Base-by-base conservation (phyloP, 208 protist genomes). In the Acanthamoeba lenticulata region DNA sequence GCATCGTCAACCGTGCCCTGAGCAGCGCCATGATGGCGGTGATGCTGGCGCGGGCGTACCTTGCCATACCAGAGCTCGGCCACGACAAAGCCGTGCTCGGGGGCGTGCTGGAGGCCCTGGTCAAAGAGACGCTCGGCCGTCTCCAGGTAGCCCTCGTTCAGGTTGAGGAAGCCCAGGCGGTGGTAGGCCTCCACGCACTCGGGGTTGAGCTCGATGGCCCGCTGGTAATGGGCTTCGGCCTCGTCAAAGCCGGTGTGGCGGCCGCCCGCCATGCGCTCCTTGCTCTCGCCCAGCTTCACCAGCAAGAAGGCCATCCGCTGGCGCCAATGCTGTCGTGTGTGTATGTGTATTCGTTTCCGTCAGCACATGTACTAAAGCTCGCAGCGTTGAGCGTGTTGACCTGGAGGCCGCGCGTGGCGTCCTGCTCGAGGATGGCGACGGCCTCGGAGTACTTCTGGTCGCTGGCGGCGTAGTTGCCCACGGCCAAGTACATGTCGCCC, bases 131-230 rank as follows among this genome's bases (percentile, higher is more conserved):
- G 34, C 1, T 79, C 69, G 5, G 69, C 69, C 40, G 69, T 79
- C 38, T 79, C 17, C 69, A 21, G 2, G 38, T 79, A 89, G 52
- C 81, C 81, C 32, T 89, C 81, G 52, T 17, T 60, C 81, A 89
- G 3, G 11, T 89, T 89, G 52, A 89, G 52, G 21, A 44, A 89
- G 21, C 44, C 81, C 52, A 89, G 81, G 42, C 81, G 27, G 47
- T 89, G 81, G 81, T 89, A 65, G 44, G 81, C 81, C 52, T 89
- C 81, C n/a, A 89, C 24, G 24, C 81, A 89, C 32, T 89, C 27
- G 38, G 81, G 81, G 52, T 89, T 89, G 81, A 65, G 6, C 34
- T 89, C 81, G 52, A 89, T 89, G 2, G 81, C 81, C 38, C 21
- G 5, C 34, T 89, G 32, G 52, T 89, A 89, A 24, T 6, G 5